Base-by-base conservation (phyloP, 805 yeast genomes). In the Yarrowia sp. region DNA sequence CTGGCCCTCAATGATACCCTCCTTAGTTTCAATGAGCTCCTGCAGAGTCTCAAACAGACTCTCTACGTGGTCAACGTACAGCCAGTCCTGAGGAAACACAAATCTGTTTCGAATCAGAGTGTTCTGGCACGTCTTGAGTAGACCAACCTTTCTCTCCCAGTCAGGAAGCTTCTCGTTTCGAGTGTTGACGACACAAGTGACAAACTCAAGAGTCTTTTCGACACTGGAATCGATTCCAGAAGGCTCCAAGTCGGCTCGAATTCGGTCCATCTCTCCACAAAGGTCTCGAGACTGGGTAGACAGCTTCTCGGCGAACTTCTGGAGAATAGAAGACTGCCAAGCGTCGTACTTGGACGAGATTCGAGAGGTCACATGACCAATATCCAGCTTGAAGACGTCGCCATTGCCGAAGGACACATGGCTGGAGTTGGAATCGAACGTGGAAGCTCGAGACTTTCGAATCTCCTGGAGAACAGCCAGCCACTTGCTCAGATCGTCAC, bases 41-140 rank as follows among this genome's bases (percentile, higher is more conserved):
- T 71, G 65, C 39, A 87, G 73, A 1, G 85, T 78, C 0, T 77
- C 72, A 66, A 81, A 74, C 66, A 84, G 86, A 63, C 79, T 80
- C 14, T 84, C 86, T 0, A 91, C 68, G 71, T 91, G 96, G 47
- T 89, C 95, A 56, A 79, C 79, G 73, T 79, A 85, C 0, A 87
- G 70, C 89, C 92, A 88, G 36, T 82, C 82, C 0, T 76, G 42
- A 0, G 88, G 84, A 61, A 85, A 82, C 24, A 79, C 79, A 69
- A 77, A 83, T 52, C 88, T 77, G n/a, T 80, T 77, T 36, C 81
- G 79, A 1, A 78, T 69, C 9, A 87, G 72, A 1, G 80, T 68
- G 3, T 73, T 71, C 68, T 86, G 89, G 6, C 83, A 81, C 1
- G 70, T 49, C 43, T 75, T 71, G 56, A 76, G 75, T 1, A 71